Evolutionary conservation across 306 rosid species (phyloP).

Genomic region (Castanea crenata): DNA sequence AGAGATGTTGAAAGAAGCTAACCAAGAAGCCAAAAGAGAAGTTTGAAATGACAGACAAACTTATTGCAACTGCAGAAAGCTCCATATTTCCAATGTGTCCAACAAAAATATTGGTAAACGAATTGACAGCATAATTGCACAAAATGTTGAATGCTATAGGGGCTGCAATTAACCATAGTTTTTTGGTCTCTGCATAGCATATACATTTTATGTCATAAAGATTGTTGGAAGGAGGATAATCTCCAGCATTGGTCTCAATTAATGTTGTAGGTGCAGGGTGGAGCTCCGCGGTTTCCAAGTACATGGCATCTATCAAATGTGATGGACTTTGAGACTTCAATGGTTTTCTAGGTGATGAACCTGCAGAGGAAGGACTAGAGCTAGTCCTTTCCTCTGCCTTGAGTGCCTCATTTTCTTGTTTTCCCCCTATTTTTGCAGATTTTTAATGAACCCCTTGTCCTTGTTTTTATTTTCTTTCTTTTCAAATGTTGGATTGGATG

Average conservation of each 20-base stretch:
- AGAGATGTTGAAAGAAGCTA: slow-evolving; percentile 21
- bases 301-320: background rate
- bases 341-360: background rate
- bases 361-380: slow-evolving; percentile 32
- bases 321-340: background rate
- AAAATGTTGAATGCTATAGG: slow-evolving; percentile 77
- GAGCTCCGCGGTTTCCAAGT: slow-evolving; percentile 34
- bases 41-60: slow-evolving; percentile 74
- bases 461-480: background rate
- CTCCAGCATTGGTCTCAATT: slow-evolving; percentile 45
- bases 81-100: slow-evolving; percentile 78
- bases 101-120: slow-evolving; percentile 75
- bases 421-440: slow-evolving; percentile 40
- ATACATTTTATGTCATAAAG: slow-evolving; percentile 32
- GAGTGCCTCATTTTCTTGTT: background rate
- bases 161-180: slow-evolving; percentile 73
- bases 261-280: slow-evolving; percentile 48
- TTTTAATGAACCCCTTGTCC: slow-evolving; percentile 8
- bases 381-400: slow-evolving; percentile 32
- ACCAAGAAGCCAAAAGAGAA: slow-evolving; percentile 94
- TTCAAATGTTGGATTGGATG: background rate
- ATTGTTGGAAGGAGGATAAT: slow-evolving; percentile 25
- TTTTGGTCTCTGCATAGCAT: slow-evolving; percentile 33
- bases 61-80: slow-evolving; percentile 75
- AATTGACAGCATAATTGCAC: slow-evolving; percentile 75